Evolutionary conservation across 805 yeast genomes (phyloP).

Genomic region (Yarrowia divulgata): DNA sequence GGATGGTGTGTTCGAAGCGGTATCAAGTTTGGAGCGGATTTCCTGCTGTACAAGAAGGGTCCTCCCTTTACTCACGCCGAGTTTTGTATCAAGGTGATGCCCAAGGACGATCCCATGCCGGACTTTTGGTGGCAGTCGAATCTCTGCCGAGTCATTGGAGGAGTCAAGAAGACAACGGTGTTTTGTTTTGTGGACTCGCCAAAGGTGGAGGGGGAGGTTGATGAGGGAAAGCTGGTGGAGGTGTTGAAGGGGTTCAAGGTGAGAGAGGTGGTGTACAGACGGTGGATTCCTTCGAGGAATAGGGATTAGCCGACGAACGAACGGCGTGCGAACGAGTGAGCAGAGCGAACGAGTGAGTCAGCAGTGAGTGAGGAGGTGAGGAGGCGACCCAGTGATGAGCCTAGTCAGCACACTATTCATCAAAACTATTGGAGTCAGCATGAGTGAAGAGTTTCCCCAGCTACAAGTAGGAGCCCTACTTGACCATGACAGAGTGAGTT

Average conservation of each 20-base stretch:
- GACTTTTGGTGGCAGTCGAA: constrained; percentile 72
- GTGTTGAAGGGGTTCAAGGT: constrained; percentile 58
- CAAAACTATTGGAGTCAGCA: too few relatives aligned
- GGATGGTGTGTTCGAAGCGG: constrained; percentile 98
- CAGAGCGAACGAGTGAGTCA: too few relatives aligned
- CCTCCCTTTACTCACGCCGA: constrained; percentile 97
- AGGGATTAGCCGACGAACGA: constrained; percentile 60
- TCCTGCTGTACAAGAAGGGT: constrained; percentile 81
- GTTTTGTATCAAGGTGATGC: constrained; percentile 66
- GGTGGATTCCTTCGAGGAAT: constrained; percentile 88
- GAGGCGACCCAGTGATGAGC: too few relatives aligned
- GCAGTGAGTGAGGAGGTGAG: too few relatives aligned
- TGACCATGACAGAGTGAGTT: too few relatives aligned
- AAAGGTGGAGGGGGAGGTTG: constrained; percentile 42
- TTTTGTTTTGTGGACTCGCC: constrained; percentile 71
- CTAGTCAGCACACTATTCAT: too few relatives aligned
- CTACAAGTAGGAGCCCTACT: too few relatives aligned
- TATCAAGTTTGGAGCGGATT: constrained; percentile 90
- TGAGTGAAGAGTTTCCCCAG: too few relatives aligned
- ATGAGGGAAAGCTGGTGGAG: constrained; percentile 43
- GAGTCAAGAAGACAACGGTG: constrained; percentile 81
- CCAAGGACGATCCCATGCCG: constrained; percentile 49
- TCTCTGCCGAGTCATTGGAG: constrained; percentile 79
- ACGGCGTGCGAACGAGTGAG: too few relatives aligned
- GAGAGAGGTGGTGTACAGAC: constrained; percentile 69